phyloP scores from a whole-genome alignment of 2,329 filamentous ascomycete genomes.

The Venturiaceae sp. region DNA sequence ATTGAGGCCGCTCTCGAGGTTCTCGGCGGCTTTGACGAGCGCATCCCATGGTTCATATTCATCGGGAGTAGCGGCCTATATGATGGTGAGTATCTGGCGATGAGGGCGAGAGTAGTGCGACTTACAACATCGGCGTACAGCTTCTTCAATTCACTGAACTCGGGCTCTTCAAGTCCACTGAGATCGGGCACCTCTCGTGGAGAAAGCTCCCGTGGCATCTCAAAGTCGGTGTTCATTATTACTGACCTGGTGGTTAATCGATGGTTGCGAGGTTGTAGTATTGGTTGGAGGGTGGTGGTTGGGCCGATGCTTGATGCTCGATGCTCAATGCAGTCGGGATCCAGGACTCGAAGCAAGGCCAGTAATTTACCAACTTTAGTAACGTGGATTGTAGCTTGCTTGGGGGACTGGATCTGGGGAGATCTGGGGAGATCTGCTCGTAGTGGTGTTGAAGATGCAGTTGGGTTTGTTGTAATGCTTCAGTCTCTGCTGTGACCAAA shows the following conservation, averaged over 20 bases:
- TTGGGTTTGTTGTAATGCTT: too few relatives aligned
- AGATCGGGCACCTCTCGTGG: conserved; percentile 5
- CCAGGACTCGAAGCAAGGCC: too few relatives aligned
- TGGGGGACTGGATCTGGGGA: too few relatives aligned
- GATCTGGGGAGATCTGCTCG: too few relatives aligned
- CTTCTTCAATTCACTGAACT: conserved; percentile 73
- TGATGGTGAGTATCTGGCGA: background rate
- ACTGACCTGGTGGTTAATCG: background rate
- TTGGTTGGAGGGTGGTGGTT: too few relatives aligned
- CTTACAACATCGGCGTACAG: conserved; percentile 69
- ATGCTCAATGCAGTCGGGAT: too few relatives aligned
- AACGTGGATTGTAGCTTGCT: too few relatives aligned
- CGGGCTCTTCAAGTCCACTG: conserved; percentile 47
- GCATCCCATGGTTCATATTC: conserved; percentile 95
- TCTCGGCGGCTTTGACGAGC: conserved; percentile 71
- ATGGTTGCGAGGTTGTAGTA: too few relatives aligned
- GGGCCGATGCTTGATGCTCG: background rate
- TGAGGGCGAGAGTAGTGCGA: conserved; percentile 16
- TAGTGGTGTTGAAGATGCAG: too few relatives aligned
- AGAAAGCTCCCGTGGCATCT: background rate
- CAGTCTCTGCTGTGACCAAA: too few relatives aligned
- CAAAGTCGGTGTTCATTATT: background rate
- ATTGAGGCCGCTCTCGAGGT: conserved; percentile 84
- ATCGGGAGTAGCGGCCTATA: conserved; percentile 61
- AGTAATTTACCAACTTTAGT: too few relatives aligned